Base-by-base conservation (phyloP, 2,329 filamentous ascomycete species). In the Paraphoma sp. region DNA sequence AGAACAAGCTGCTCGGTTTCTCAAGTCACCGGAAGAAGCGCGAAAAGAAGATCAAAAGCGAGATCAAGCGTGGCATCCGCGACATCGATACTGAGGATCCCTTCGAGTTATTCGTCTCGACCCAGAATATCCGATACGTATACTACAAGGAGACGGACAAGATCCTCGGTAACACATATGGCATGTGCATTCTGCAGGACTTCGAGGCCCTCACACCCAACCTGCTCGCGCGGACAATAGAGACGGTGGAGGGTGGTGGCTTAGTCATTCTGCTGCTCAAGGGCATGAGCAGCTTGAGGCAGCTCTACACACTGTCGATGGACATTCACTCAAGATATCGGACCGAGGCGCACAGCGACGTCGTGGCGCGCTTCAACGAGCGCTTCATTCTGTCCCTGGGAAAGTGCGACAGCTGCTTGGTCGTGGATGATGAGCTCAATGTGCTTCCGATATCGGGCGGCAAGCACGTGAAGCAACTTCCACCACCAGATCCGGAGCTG, bases 71-170 rank as follows among this genome's bases (percentile, higher is more conserved):
- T 69, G 95, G 95, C 44, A 92, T 93, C 65, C 87, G 96, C 72
- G 95, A 99, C 78, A 87, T 91, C 60, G 97, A 99, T 77, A 86
- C 88, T 52, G 92, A 96, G 75, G 95, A 99, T 75, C 91, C 95
- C 0, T 99, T 99, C 81, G 95, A 99, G 80, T 86, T 98, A 52
- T 99, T 98, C 80, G 90, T 98, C 69, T 95, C 93, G 56, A 88
- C 97, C 54, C 91, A 98, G 81, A 93, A 97, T 78, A 97, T 99
- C 76, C 91, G 95, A 78, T 99, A 99, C 85, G 92, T 95, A 55
- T 99, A 97, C 84, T 99, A 99, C 83, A 99, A 99, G 80, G 95
- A 99, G 81, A 98, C 95, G 29, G 95, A 99, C 72, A 98, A 97
- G 83, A 97, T 99, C 73, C 80, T 98, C 54, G 95, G 95, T 76